phyloP scores from a whole-genome alignment of 805 yeast genomes.

The Maudiozyma pseudohumilis region DNA sequence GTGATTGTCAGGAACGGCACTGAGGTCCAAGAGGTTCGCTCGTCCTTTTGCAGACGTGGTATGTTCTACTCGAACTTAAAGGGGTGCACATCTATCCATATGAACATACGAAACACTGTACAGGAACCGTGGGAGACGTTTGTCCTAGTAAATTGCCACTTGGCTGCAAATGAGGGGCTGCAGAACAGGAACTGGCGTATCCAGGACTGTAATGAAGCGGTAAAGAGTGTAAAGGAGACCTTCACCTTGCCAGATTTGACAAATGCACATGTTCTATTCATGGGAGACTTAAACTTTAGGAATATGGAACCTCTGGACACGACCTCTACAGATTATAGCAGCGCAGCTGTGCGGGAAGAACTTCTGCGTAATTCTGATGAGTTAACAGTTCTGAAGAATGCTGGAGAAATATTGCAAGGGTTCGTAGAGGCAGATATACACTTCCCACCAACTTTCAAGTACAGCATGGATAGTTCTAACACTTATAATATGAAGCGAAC shows the following conservation, averaged over 20 bases:
- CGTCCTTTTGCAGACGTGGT: conserved; percentile 44
- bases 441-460: conserved; percentile 81
- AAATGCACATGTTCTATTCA: conserved; percentile 58
- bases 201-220: conserved; percentile 38
- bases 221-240: conserved; percentile 38
- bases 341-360: conserved; percentile 7
- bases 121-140: conserved; percentile 28
- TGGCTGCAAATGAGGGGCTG: conserved; percentile 70
- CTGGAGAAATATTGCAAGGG: conserved; percentile 42
- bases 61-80: conserved; percentile 52
- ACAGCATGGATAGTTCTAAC: conserved; percentile 35
- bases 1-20: conserved; percentile 35
- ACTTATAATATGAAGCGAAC: conserved; percentile 46
- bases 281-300: conserved; percentile 86
- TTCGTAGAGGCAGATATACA: conserved; percentile 55
- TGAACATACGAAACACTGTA: conserved; percentile 22
- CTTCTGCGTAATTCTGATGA: conserved; percentile 31
- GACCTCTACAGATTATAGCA: conserved; percentile 10
- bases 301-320: conserved; percentile 26
- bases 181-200: conserved; percentile 40
- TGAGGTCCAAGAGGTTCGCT: conserved; percentile 22
- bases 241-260: conserved; percentile 31
- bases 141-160: conserved; percentile 62
- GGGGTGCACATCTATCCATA: conserved; percentile 60
- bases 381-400: conserved; percentile 20